A percentile compares a stretch with the other conserved stretches of the same genome.
phyloP scores from a whole-genome alignment of 306 rosid genomes.

The Vigna hirtella region DNA sequence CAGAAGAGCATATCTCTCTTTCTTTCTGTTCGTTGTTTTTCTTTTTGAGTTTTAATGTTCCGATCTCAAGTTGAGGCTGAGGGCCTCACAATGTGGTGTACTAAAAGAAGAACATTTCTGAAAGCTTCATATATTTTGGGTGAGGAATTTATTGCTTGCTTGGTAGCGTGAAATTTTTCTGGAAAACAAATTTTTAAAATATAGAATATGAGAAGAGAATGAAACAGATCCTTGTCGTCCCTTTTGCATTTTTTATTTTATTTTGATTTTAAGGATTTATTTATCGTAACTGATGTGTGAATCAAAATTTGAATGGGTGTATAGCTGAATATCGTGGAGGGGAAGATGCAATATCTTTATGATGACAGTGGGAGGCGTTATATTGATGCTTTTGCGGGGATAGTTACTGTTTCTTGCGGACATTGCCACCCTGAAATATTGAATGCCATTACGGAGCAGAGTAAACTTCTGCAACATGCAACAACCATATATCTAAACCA shows the following conservation, averaged over 20 bases:
- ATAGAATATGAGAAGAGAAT: neutral
- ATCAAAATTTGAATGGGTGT: conserved; percentile 14
- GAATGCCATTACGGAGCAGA: conserved; percentile 75
- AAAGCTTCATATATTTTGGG: neutral
- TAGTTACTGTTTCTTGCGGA: conserved; percentile 97
- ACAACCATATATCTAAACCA: conserved; percentile 85
- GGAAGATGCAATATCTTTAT: conserved; percentile 90
- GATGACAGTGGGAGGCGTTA: conserved; percentile 92
- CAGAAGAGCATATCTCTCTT: neutral
- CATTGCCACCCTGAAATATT: conserved; percentile 90
- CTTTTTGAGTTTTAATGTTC: neutral
- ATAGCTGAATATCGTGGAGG: conserved; percentile 94
- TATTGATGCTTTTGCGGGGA: conserved; percentile 94
- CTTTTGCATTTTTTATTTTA: neutral
- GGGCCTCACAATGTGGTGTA: neutral
- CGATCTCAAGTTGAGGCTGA: neutral
- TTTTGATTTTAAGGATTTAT: neutral
- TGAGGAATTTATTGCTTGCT: neutral
- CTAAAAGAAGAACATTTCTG: neutral
- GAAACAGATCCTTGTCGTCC: neutral
- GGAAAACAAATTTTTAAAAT: neutral
- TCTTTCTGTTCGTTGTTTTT: no score
- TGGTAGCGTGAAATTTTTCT: neutral
- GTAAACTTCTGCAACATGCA: conserved; percentile 85
- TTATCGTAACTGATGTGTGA: conserved; percentile 11